Conservation (phyloP, 2,329 filamentous ascomycete genomes). For the Neofusicoccum ribis region DNA sequence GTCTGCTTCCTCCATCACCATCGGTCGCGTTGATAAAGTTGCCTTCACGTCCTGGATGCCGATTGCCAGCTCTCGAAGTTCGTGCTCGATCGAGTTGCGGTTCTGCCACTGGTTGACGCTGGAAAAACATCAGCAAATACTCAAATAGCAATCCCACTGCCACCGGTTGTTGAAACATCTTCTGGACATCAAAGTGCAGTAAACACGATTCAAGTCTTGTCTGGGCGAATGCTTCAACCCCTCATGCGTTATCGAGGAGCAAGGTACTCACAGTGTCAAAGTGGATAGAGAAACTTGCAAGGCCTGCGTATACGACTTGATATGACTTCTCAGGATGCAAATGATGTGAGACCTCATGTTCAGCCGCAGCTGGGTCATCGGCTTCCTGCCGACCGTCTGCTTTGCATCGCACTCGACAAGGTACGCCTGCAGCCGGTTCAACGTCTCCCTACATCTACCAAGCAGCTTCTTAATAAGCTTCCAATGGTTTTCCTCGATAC, state of each 20-base stretch:
- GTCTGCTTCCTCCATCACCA: not conserved
- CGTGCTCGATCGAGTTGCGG: conserved; percentile 2
- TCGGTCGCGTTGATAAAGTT: not conserved
- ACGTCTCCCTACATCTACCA: not conserved
- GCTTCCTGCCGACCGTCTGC: not conserved
- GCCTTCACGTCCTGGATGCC: conserved; percentile 11
- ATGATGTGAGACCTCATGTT: conserved; percentile 17
- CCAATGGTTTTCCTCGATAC: conserved; percentile 14
- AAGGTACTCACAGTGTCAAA: conserved; percentile 4
- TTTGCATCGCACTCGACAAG: not conserved
- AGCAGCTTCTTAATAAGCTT: conserved; percentile 3
- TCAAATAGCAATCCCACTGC: not conserved
- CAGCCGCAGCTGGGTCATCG: conserved; percentile 6
- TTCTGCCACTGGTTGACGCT: conserved; percentile 11
- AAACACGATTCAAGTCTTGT: too few species aligned
- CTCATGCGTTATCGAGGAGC: not conserved
- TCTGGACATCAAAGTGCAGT: too few species aligned
- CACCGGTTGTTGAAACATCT: too few species aligned
- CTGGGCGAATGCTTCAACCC: not conserved
- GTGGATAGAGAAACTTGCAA: conserved; percentile 13
- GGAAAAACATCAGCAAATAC: not conserved
- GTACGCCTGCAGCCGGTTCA: not conserved
- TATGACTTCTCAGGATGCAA: conserved; percentile 9
- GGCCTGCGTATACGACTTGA: conserved; percentile 18
- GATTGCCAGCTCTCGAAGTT: not conserved